Evolutionary conservation across 352 stramenopile genomes (phyloP), one percentile per base, ranked within the genome.

Genomic region (Phytophthora melonis): DNA sequence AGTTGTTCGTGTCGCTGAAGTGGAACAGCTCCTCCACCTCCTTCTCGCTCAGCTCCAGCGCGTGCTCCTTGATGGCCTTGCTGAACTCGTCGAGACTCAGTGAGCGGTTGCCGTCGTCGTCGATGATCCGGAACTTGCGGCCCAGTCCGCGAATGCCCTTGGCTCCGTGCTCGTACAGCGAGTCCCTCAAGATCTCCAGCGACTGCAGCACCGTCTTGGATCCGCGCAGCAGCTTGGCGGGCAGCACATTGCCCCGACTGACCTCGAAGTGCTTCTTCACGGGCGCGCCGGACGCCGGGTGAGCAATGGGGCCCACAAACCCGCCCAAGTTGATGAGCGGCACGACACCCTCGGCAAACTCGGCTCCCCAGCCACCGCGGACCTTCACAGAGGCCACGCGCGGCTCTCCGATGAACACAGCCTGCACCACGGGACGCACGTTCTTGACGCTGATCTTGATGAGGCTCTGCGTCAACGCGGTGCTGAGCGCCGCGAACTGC

Each of bases 111-210:
- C 89, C 88, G 63, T 97, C 88, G 66, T 97, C 88, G 68, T 97
- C 91, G 59, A 97, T 94, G 78, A 97, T 95, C 21, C 90, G 88
- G 71, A 97, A 94, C 73, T 96, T 96, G 68, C 89, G 87, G 32
- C 89, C 87, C 23, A 96, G 68, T 32, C 84, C 85, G 23, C 85
- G 82, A 62, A 95, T 93, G 2, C 89, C 87, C 34, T 88, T 91
- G 18, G 87, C 89, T 68, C 89, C 89, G 53, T 94, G 83, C 62
- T 92, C 72, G 68, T 93, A 96, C 43, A 96, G 78, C 65, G 89
- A 92, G 53, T 88, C 74, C 58, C 89, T 82, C 8, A 95, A 66
- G 16, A 74, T 72, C 23, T 92, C 77, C 39, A 94, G 81, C 65
- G 84, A 91, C 21, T 90, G 73, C 43, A 86, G 32, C 25, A 96